A percentile compares a stretch with the other conserved stretches of the same genome.
Evolutionary conservation across 352 stramenopile genomes (phyloP).

Genomic region (Pythium oligandrum): DNA sequence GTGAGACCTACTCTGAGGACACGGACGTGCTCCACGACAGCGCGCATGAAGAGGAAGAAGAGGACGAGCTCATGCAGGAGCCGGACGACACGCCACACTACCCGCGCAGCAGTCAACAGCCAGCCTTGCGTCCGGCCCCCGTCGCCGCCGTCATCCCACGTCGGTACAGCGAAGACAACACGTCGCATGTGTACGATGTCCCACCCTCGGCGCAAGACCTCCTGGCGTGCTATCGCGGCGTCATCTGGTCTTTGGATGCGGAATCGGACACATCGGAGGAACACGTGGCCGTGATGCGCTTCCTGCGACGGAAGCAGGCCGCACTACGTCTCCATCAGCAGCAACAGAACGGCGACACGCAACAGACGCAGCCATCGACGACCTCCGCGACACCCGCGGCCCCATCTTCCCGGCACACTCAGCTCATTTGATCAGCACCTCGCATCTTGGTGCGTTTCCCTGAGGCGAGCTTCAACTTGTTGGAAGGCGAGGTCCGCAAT

Average conservation of each 20-base stretch:
- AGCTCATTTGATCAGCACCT: too few relatives aligned
- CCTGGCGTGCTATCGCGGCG: conserved; percentile 15
- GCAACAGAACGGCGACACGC: background rate
- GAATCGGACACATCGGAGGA: conserved; percentile 7
- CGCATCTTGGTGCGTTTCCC: too few relatives aligned
- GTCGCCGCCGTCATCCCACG: background rate
- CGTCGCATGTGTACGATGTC: background rate
- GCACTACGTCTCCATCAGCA: conserved; percentile 8
- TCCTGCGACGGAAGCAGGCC: conserved; percentile 14
- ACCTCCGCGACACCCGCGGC: background rate
- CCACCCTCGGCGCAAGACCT: conserved; percentile 6
- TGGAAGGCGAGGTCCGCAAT: too few relatives aligned
- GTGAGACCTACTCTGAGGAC: conserved; percentile 1
- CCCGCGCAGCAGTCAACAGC: too few relatives aligned
- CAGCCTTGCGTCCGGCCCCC: too few relatives aligned
- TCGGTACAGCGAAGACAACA: background rate
- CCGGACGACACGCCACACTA: too few relatives aligned
- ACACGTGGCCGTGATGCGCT: conserved; percentile 5
- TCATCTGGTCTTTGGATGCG: conserved; percentile 15
- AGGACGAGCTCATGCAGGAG: too few relatives aligned
- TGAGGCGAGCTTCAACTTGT: too few relatives aligned
- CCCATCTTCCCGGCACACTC: background rate
- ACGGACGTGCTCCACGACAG: background rate
- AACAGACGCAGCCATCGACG: background rate
- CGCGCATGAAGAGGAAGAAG: background rate